phyloP scores from a whole-genome alignment of 176 grass and related monocot species.

The Elymus sibiricus region DNA sequence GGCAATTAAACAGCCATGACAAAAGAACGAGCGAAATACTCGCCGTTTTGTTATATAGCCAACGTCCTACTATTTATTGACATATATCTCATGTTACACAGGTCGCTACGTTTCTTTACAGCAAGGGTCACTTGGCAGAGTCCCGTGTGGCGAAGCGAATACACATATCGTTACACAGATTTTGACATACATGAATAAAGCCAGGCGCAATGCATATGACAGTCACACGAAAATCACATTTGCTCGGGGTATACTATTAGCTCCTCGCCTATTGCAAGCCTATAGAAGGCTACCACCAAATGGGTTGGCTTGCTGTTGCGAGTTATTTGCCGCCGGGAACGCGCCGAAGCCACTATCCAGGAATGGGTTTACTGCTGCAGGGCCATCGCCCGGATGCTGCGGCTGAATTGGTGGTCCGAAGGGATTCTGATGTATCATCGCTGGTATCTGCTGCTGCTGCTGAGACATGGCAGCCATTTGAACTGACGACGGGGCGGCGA shows the following conservation, averaged over 20 bases:
- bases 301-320: constrained; percentile 53
- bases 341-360: constrained; percentile 59
- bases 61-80: constrained; percentile 45
- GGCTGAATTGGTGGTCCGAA: constrained; percentile 51
- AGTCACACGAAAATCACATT: constrained; percentile 65
- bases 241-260: constrained; percentile 25
- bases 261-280: constrained; percentile 29
- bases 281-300: constrained; percentile 61
- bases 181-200: constrained; percentile 36
- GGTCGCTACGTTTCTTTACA: constrained; percentile 55
- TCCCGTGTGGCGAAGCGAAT: constrained; percentile 41
- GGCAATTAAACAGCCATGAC: neutral
- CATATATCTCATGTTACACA: constrained; percentile 34
- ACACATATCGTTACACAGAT: constrained; percentile 34
- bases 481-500: constrained; percentile 70
- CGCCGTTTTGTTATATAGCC: constrained; percentile 4
- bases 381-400: constrained; percentile 29
- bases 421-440: constrained; percentile 58
- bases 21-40: neutral
- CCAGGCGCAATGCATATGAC: constrained; percentile 47
- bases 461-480: constrained; percentile 87
- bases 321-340: constrained; percentile 56
- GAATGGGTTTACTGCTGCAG: constrained; percentile 56
- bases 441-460: constrained; percentile 68
- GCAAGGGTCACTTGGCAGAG: constrained; percentile 36